Evolutionary conservation across 176 grass and related monocot species (phyloP), one percentile per base, ranked within the genome.

Genomic region (Miscanthus lutarioriparius): DNA sequence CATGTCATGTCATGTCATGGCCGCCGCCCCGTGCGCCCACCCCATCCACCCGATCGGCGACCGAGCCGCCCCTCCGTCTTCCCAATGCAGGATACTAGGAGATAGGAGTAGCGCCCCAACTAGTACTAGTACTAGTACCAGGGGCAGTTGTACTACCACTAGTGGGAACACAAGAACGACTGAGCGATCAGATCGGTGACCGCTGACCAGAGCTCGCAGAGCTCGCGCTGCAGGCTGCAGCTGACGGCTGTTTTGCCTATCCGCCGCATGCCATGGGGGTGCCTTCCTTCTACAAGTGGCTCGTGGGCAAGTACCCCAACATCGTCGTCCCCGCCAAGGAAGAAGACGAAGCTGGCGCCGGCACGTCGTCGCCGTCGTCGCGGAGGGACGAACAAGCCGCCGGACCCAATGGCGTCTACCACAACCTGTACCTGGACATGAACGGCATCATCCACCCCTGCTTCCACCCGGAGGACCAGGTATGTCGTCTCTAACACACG

Each of bases 381-480:
- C 0, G 40, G 2, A 3, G 10, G 10, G 44, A 47, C 3, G 3
- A 47, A 47, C 13, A 47, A 47, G 44, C 13, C 44, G 33, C 3
- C 33, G 0, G 2, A 2, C 33, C 78, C 5, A 80, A 80, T 54
- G 87, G 63, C 30, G 44, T 64, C 25, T 89, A 77, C 70, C 80
- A 94, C 82, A 94, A 91, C 56, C 72, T 94, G 20, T 91, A 91
- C 48, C 81, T 94, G 1, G 87, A 94, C 87, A 89, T 87, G 92
- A 94, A 94, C 28, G 48, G 84, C 70, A 85, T 94, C 80, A 85
- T 91, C 61, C 92, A 94, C 20, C 81, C 84, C 0, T 89, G 89
- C 84, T 91, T 94, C 84, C 92, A 94, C 69, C 89, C 89, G 0
- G 80, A 94, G 67, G 89, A 89, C 69, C 44, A 86, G 80, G 83